A percentile compares a stretch with the other conserved stretches of the same genome.
Evolutionary conservation across 495 filamentous ascomycete genomes (phyloP).

Genomic region (Daldinia grandis): DNA sequence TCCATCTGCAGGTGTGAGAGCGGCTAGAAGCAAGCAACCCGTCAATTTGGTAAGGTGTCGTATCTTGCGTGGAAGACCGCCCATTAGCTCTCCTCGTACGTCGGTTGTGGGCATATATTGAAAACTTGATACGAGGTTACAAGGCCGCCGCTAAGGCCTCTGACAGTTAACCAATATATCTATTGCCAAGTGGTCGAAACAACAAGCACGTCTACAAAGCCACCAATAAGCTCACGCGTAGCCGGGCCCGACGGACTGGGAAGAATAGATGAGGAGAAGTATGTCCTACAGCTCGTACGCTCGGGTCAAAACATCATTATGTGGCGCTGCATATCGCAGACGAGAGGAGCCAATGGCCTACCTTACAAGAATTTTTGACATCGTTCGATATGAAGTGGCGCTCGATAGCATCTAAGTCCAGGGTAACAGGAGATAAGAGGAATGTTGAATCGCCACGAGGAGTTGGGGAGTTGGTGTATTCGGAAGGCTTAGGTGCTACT

Average conservation of each 20-base stretch:
- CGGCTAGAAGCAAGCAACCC: slow-evolving; percentile 14
- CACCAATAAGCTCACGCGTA: slow-evolving; percentile 27
- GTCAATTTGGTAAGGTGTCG: slow-evolving; percentile 8
- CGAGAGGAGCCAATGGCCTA: slow-evolving; percentile 22
- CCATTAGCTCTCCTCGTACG: slow-evolving; percentile 16
- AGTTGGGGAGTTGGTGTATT: neutral
- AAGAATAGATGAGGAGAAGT: slow-evolving; percentile 23
- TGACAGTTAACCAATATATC: slow-evolving; percentile 27
- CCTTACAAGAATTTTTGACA: slow-evolving; percentile 26
- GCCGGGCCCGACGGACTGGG: slow-evolving; percentile 32
- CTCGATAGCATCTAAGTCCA: slow-evolving; percentile 17
- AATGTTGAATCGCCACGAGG: slow-evolving; percentile 1
- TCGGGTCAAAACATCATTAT: slow-evolving; percentile 28
- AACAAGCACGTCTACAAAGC: slow-evolving; percentile 18
- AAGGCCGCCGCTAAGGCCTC: slow-evolving; percentile 14
- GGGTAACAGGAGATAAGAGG: slow-evolving; percentile 5
- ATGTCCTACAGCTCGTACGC: slow-evolving; percentile 18
- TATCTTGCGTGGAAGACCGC: slow-evolving; percentile 14
- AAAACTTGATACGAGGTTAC: slow-evolving; percentile 42
- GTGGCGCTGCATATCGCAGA: slow-evolving; percentile 34
- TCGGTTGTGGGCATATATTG: slow-evolving; percentile 43
- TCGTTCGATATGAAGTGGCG: slow-evolving; percentile 32
- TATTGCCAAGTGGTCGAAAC: slow-evolving; percentile 32
- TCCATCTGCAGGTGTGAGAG: slow-evolving; percentile 6
- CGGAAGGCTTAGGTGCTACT: slow-evolving; percentile 25